Base-by-base conservation (phyloP, 345 rosid genomes). In the Heritiera littoralis region DNA sequence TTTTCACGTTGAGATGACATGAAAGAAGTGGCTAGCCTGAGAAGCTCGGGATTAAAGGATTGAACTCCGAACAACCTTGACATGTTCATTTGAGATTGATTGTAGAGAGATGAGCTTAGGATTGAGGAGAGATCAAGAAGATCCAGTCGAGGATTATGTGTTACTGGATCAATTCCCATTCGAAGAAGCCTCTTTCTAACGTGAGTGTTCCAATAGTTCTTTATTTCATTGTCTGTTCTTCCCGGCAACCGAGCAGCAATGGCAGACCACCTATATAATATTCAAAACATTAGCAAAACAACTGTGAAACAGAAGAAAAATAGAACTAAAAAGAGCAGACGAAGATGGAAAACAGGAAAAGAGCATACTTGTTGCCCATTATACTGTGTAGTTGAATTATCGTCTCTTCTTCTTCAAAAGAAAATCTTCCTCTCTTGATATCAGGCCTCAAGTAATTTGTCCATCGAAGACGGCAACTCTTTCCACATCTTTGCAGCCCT, bases 151-250 rank as follows among this genome's bases (percentile, higher is more conserved):
- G 94, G 94, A 81, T 85, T 79, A 64, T 91, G 98, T 28, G 95
- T 93, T 11, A 93, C 98, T 1, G 98, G 98, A 81, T 93, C 98
- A 11, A 93, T 91, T 48, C 98, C 98, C 95, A 93, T 91, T 49
- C 93, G 87, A 38, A 93, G 92, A 43, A 93, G 81, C 86, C 85
- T 86, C 82, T 90, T 93, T 71, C 95, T 80, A 52, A 93, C 87
- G 84, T 93, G 93, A 5, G 98, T 93, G 86, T 93, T 93, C 98
- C 98, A 93, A 12, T 83, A 91, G 63, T 93, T 93, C 75, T 93
- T 93, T 46, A 93, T 91, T 78, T 93, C 98, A 46, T 93, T 91
- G 41, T 93, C 97, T 0, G 98, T 93, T 81, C 98, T 84, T 78
- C 98, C 98, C 1, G 98, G 98, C 80, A 93, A 87, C 28, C 89